Percentiles rank a stretch among this genome's conserved stretches.
These are phyloP conservation scores for Picochlorum sp. DNA, from an alignment of 139 green algal species.

Conservation along the genomic window DNA sequence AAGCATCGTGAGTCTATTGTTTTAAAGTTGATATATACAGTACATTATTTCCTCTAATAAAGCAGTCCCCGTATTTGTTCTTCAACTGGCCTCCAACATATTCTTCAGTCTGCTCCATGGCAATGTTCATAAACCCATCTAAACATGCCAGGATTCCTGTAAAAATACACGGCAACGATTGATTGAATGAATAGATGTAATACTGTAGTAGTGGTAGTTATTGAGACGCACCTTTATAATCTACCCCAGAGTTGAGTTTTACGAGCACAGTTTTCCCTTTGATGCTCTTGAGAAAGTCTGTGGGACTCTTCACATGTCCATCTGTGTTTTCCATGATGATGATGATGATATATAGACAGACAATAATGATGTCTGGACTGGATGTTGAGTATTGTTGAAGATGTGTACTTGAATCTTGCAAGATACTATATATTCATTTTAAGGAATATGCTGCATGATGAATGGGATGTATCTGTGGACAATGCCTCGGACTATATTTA, in stretches of 20 bases:
- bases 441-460: too few relatives aligned
- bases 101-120: conserved; percentile 99
- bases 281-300: conserved; percentile 89
- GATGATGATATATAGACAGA: too few relatives aligned
- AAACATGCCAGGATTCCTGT: conserved; percentile 91
- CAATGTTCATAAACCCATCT: conserved; percentile 99
- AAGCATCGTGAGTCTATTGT: conserved; percentile 1
- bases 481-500: too few relatives aligned
- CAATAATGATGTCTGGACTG: too few relatives aligned
- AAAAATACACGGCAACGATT: not conserved
- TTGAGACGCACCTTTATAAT: conserved; percentile 77
- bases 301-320: conserved; percentile 27
- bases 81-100: conserved; percentile 98
- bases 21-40: conserved; percentile 58
- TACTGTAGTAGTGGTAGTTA: too few relatives aligned
- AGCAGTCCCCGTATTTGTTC: conserved; percentile 98
- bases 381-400: too few relatives aligned
- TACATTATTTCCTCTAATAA: conserved; percentile 98
- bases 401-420: too few relatives aligned
- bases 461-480: too few relatives aligned
- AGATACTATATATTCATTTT: too few relatives aligned
- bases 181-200: too few relatives aligned
- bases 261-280: conserved; percentile 92
- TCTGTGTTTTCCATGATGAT: not conserved
- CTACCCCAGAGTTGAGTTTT: conserved; percentile 94